Base-by-base conservation (phyloP, 257 asterid genomes). In the Osmanthus fragrans region DNA sequence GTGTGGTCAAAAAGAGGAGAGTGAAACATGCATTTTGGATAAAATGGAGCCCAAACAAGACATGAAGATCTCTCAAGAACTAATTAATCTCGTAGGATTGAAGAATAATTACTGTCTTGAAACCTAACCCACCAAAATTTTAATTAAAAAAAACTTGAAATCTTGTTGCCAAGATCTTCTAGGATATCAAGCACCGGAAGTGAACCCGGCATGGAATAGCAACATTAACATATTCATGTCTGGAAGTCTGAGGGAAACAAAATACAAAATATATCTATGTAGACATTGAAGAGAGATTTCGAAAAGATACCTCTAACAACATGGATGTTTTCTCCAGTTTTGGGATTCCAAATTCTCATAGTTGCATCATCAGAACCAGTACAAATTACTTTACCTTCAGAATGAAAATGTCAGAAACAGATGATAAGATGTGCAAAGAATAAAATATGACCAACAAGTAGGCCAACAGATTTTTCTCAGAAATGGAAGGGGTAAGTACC, bases 301-400 rank as follows among this genome's bases (percentile, higher is more conserved):
- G 70, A 74, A 51, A 7, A 2, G 79, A 79, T 79, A 92, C 99
- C 97, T 86, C 89, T 81, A 72, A 93, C 94, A 76, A 82, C 90
- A 84, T 93, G 99, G 77, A 87, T 83, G 78, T 51, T 82, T 80
- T 85, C 91, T 21, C 88, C 92, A 68, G 85, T 90, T 79, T 32
- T 82, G 19, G 99, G 98, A 70, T 88, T 90, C 97, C 98, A 96
- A 70, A 93, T 89, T 83, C 93, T 92, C 96, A 96, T 73, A 27
- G 97, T 88, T 69, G 96, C 97, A 86, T 96, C 99, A 78, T 90
- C 92, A 75, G 98, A 96, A 37, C 99, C 98, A 70, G 82, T 93
- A 81, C 98, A 93, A 77, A 96, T 87, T 69, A 79, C 78, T 84
- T 77, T 90, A 76, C 99, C 99, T 95, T 76, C 81, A 79, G 37